Percentiles rank a stretch among this genome's conserved stretches.
These are phyloP conservation scores for Leccinum subrobustum DNA, from an alignment of 1,284 basidiomycete genomes.

Conservation along the genomic window DNA sequence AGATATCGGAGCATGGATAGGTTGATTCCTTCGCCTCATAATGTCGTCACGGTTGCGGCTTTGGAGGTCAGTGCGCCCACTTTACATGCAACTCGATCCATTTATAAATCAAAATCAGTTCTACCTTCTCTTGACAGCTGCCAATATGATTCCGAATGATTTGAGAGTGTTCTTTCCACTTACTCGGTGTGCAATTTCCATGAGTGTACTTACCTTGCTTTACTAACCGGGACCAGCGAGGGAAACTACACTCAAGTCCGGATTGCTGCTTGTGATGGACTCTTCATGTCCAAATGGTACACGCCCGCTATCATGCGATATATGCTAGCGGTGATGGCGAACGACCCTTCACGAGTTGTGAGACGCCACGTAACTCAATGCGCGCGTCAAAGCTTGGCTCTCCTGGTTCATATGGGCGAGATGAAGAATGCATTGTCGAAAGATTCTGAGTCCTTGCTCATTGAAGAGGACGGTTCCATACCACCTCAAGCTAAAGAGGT, in stretches of 20 bases:
- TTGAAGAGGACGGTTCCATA: no score
- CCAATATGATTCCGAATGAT: slow-evolving; percentile 81
- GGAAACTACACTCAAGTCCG: slow-evolving; percentile 93
- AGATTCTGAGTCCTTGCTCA: no score
- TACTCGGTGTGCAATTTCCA: slow-evolving; percentile 64
- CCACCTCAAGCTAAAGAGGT: no score
- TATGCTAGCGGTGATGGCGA: slow-evolving; percentile 84
- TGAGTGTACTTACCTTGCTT: neutral
- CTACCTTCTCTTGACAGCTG: slow-evolving; percentile 76
- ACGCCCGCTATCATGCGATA: slow-evolving; percentile 84
- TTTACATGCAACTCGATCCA: neutral
- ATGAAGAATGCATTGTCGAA: slow-evolving; percentile 59
- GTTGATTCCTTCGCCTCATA: slow-evolving; percentile 93
- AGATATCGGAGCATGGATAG: slow-evolving; percentile 94
- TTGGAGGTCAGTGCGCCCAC: slow-evolving; percentile 64
- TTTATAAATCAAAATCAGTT: slow-evolving; percentile 50
- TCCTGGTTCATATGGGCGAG: slow-evolving; percentile 88
- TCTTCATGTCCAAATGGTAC: slow-evolving; percentile 62
- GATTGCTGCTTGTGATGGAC: slow-evolving; percentile 38
- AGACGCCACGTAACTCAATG: slow-evolving; percentile 85
- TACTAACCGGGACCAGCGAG: slow-evolving; percentile 53
- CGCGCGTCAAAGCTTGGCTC: slow-evolving; percentile 84
- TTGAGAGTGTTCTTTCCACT: slow-evolving; percentile 83
- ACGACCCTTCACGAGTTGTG: slow-evolving; percentile 82
- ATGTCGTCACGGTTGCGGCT: slow-evolving; percentile 88